Evolutionary conservation across 2,329 filamentous ascomycete genomes (phyloP).

Genomic region (Stachybotrys chlorohalonatus): DNA sequence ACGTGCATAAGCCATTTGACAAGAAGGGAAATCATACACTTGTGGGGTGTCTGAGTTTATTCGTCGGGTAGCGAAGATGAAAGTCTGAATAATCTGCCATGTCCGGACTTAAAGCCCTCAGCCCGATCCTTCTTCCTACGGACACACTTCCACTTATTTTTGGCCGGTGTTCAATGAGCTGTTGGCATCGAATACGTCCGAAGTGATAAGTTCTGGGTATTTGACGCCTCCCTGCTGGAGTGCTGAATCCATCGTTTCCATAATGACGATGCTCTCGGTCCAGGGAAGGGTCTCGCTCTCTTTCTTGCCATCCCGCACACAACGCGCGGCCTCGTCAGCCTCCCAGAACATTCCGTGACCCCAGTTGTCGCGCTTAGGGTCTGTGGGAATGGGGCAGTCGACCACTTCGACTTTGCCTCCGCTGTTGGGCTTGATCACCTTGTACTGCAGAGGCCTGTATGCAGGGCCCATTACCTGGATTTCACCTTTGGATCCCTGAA

Average conservation of each 20-base stretch:
- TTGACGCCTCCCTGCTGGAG: slow-evolving; percentile 42
- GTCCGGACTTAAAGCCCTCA: too few relatives aligned
- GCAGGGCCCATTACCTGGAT: slow-evolving; percentile 70
- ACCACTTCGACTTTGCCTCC: slow-evolving; percentile 39
- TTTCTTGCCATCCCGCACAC: slow-evolving; percentile 65
- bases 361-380: slow-evolving; percentile 33
- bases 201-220: slow-evolving; percentile 49
- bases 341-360: slow-evolving; percentile 89
- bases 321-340: slow-evolving; percentile 69
- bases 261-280: slow-evolving; percentile 74
- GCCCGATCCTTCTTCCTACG: too few relatives aligned
- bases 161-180: slow-evolving; percentile 53
- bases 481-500: slow-evolving; percentile 74
- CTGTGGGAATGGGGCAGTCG: slow-evolving; percentile 43
- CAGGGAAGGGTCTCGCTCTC: slow-evolving; percentile 64
- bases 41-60: too few relatives aligned
- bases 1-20: too few relatives aligned
- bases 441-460: slow-evolving; percentile 59
- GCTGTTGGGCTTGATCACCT: slow-evolving; percentile 46
- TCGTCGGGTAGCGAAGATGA: too few relatives aligned
- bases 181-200: slow-evolving; percentile 47
- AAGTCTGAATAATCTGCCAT: too few relatives aligned
- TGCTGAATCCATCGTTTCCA: slow-evolving; percentile 59
- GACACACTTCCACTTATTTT: slow-evolving; percentile 10
- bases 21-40: too few relatives aligned